These are phyloP conservation scores for Sabuloglossum arenarium DNA, from an alignment of 495 filamentous ascomycete genomes.

Conservation along the genomic window DNA sequence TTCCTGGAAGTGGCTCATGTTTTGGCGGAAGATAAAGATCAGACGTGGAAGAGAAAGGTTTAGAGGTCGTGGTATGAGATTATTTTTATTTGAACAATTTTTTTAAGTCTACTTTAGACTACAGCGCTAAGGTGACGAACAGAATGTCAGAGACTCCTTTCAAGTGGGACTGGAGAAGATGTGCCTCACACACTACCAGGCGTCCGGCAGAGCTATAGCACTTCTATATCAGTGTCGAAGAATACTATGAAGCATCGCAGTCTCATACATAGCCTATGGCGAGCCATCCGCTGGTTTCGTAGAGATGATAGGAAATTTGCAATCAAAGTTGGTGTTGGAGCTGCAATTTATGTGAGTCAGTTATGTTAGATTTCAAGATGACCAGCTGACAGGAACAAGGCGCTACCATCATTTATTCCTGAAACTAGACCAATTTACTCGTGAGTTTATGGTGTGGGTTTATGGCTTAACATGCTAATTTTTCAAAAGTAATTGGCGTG, in stretches of 20 bases:
- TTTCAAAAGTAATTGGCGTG: constrained; percentile 46
- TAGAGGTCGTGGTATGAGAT: neutral
- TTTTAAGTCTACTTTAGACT: neutral
- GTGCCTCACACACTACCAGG: constrained; percentile 8
- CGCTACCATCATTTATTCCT: constrained; percentile 65
- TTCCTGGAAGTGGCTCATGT: constrained; percentile 73
- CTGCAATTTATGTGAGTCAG: constrained; percentile 38
- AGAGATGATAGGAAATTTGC: constrained; percentile 59
- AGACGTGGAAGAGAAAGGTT: neutral
- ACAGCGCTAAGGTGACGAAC: neutral
- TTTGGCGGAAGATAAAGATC: constrained; percentile 35
- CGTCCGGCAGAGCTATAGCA: neutral
- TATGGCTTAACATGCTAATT: neutral
- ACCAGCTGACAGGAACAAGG: constrained; percentile 13
- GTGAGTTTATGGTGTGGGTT: neutral
- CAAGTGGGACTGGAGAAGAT: constrained; percentile 9
- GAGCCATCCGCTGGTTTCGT: constrained; percentile 32
- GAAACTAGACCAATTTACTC: constrained; percentile 58
- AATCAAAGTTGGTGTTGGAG: constrained; percentile 80
- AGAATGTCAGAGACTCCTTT: neutral
- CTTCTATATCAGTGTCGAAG: neutral
- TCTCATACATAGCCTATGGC: constrained; percentile 33
- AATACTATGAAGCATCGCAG: constrained; percentile 2
- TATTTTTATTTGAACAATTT: neutral
- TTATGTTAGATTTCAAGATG: neutral